phyloP scores from a whole-genome alignment of 2,329 filamentous ascomycete genomes.

The Phialocephala subalpina region DNA sequence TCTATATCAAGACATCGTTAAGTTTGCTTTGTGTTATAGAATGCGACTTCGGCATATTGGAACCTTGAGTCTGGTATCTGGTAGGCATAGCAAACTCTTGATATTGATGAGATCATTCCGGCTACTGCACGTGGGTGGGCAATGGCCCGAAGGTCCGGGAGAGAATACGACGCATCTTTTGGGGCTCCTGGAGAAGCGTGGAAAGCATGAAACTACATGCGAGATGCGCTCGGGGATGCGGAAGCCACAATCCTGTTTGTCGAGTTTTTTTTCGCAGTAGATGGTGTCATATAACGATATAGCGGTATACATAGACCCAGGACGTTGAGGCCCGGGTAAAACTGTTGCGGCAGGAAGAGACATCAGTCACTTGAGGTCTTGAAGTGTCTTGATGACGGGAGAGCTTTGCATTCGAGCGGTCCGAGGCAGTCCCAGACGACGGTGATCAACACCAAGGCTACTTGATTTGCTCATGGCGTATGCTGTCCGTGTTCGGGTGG shows the following conservation, averaged over 20 bases:
- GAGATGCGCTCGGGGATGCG: neutral
- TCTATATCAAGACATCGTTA: neutral
- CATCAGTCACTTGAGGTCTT: too few species aligned
- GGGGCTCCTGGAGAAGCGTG: neutral
- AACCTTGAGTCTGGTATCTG: neutral
- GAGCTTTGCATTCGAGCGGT: neutral
- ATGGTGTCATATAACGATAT: neutral
- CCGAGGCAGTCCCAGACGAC: neutral
- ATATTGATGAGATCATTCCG: neutral
- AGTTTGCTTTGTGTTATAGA: constrained; percentile 1
- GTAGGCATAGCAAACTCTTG: neutral
- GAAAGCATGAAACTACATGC: neutral
- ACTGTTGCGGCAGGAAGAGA: too few species aligned
- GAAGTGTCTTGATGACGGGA: constrained; percentile 1
- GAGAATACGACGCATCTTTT: neutral
- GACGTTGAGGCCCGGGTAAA: too few species aligned
- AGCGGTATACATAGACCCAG: too few species aligned
- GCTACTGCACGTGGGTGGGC: neutral
- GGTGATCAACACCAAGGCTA: neutral
- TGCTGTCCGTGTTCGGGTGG: neutral
- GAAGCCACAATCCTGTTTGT: neutral
- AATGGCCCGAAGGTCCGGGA: neutral
- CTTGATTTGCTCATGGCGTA: neutral
- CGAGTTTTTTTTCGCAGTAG: neutral
- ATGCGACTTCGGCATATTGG: constrained; percentile 8